phyloP scores from a whole-genome alignment of 2,329 filamentous ascomycete genomes.

The Colletotrichum australisinense region DNA sequence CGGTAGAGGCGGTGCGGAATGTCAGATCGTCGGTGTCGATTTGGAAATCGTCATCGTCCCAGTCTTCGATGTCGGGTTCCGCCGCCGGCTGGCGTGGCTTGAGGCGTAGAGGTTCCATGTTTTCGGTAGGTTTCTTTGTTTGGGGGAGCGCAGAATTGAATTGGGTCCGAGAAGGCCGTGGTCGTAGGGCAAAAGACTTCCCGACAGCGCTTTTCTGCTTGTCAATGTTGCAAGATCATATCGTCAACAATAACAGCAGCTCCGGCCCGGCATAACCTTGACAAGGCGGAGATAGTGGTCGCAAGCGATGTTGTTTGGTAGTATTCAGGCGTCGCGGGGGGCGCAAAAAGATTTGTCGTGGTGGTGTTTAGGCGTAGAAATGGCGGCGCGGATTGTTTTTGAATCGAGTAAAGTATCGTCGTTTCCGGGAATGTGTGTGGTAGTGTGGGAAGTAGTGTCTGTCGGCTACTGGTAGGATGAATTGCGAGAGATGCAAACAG shows the following conservation, averaged over 20 bases:
- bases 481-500: conserved; percentile 33
- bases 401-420: conserved; percentile 29
- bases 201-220: conserved; percentile 34
- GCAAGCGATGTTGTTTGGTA: conserved; percentile 10
- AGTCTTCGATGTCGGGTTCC: conserved; percentile 76
- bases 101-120: conserved; percentile 67
- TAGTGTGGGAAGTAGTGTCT: not conserved
- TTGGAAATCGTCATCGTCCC: conserved; percentile 82
- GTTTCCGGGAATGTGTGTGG: conserved; percentile 33
- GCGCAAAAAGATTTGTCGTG: conserved; percentile 13
- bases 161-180: conserved; percentile 10
- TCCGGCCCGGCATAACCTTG: conserved; percentile 36
- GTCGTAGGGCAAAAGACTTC: conserved; percentile 23
- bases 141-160: conserved; percentile 18
- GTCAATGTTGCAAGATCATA: conserved; percentile 39
- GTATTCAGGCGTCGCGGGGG: conserved; percentile 9
- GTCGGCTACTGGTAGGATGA: conserved; percentile 34
- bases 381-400: conserved; percentile 32
- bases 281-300: not conserved
- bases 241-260: conserved; percentile 37
- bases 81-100: conserved; percentile 63
- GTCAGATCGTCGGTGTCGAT: conserved; percentile 75
- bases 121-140: conserved; percentile 31
- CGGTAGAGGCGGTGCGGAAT: conserved; percentile 63
- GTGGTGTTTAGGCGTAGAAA: conserved; percentile 28